A percentile compares a stretch with the other conserved stretches of the same genome.
Evolutionary conservation across 163 green algal species (phyloP).

Genomic region (Scenedesmus sp.): DNA sequence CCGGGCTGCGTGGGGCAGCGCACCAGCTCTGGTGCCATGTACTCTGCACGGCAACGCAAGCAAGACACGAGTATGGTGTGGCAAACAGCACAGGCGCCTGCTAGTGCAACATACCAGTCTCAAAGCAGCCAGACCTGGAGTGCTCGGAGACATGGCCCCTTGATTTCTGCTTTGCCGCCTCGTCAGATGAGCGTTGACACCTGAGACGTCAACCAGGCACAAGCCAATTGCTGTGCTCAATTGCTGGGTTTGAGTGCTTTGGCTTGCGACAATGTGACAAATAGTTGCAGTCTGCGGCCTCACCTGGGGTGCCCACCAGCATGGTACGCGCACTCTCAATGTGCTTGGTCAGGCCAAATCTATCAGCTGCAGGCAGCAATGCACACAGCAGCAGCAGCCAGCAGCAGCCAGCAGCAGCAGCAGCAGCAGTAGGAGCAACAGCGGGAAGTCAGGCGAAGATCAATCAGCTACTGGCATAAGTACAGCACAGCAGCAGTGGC

Average conservation of each 20-base stretch:
- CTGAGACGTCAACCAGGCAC: too few relatives aligned
- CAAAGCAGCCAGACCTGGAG: too few relatives aligned
- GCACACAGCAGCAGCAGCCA: slow-evolving; percentile 11
- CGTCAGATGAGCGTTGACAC: too few relatives aligned
- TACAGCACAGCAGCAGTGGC: not conserved
- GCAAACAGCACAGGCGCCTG: too few relatives aligned
- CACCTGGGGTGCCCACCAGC: slow-evolving; percentile 66
- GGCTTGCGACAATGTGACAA: too few relatives aligned
- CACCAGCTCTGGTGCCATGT: slow-evolving; percentile 86
- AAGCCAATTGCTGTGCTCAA: not conserved
- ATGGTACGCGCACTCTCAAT: slow-evolving; percentile 81
- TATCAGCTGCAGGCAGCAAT: slow-evolving; percentile 78
- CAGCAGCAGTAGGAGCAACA: not conserved
- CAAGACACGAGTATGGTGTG: not conserved
- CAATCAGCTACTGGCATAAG: too few relatives aligned
- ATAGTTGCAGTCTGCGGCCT: not conserved
- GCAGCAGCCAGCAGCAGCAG: not conserved
- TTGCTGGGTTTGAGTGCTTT: too few relatives aligned
- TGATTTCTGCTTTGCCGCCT: too few relatives aligned
- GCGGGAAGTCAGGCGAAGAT: not conserved
- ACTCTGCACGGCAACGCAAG: too few relatives aligned
- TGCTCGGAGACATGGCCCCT: not conserved
- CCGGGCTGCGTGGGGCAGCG: slow-evolving; percentile 30
- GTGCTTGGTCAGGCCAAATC: slow-evolving; percentile 91
- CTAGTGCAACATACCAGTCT: too few relatives aligned